Conservation (phyloP, 2,329 filamentous ascomycete species). For the Furcasterigmium furcatum region DNA sequence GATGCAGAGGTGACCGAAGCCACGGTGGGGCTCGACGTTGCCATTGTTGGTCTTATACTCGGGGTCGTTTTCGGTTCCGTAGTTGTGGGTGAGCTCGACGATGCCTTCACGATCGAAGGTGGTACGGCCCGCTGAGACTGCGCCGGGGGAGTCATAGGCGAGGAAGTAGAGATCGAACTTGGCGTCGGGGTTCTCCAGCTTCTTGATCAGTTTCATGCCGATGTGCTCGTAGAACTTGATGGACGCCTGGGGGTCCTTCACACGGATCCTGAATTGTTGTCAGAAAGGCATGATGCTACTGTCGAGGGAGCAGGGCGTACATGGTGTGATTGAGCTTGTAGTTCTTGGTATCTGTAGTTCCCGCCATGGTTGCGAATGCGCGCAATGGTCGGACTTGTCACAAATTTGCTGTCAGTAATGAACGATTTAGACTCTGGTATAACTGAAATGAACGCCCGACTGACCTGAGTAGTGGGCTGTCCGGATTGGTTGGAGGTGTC, state of each 20-base stretch:
- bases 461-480: background rate
- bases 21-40: slow-evolving; percentile 82
- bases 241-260: slow-evolving; percentile 87
- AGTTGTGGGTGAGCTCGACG: slow-evolving; percentile 80
- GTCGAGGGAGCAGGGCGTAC: slow-evolving; percentile 35
- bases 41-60: slow-evolving; percentile 82
- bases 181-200: slow-evolving; percentile 77
- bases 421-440: no score
- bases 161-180: slow-evolving; percentile 98
- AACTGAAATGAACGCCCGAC: no score
- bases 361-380: slow-evolving; percentile 52
- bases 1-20: slow-evolving; percentile 85
- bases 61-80: slow-evolving; percentile 84
- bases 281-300: background rate
- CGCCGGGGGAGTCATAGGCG: slow-evolving; percentile 75
- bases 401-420: no score
- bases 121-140: slow-evolving; percentile 69
- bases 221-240: slow-evolving; percentile 94
- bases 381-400: background rate
- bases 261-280: slow-evolving; percentile 67
- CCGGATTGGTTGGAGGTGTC: slow-evolving; percentile 2
- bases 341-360: slow-evolving; percentile 67
- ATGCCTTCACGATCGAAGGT: slow-evolving; percentile 82
- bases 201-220: slow-evolving; percentile 80
- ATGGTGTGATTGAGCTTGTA: slow-evolving; percentile 93